Evolutionary conservation across 345 rosid genomes (phyloP).

Genomic region (Lepidium sativum): DNA sequence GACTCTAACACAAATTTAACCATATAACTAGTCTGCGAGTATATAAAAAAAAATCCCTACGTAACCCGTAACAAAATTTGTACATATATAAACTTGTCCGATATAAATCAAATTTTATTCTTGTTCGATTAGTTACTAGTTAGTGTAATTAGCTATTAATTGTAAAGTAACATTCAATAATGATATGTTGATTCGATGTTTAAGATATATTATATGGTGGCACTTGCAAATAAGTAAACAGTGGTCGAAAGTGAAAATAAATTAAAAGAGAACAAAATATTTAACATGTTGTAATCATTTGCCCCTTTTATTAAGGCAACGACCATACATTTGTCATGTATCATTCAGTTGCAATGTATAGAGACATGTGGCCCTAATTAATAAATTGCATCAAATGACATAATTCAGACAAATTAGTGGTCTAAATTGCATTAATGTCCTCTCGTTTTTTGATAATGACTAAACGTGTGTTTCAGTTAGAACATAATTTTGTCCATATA

Average conservation of each 20-base stretch:
- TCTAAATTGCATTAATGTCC: conserved; percentile 10
- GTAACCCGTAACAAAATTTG: too few species aligned
- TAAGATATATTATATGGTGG: not conserved
- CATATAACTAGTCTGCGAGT: too few species aligned
- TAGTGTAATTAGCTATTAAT: too few species aligned
- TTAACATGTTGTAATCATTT: not conserved
- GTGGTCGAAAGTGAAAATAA: conserved; percentile 2
- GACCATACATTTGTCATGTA: conserved; percentile 20
- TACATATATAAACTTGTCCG: too few species aligned
- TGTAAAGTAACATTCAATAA: too few species aligned
- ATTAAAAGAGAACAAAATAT: not conserved
- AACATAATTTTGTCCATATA: not conserved
- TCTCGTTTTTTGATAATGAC: conserved; percentile 17
- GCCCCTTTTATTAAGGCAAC: conserved; percentile 23
- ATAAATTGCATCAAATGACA: conserved; percentile 26
- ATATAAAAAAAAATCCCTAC: too few species aligned
- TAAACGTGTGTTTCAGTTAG: not conserved
- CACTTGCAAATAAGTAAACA: conserved; percentile 3
- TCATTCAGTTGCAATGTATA: conserved; percentile 4
- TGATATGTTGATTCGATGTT: too few species aligned
- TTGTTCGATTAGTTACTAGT: too few species aligned
- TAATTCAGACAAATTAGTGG: conserved; percentile 12
- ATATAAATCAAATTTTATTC: too few species aligned
- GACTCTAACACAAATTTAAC: too few species aligned
- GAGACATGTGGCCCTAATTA: conserved; percentile 2